phyloP scores from a whole-genome alignment of 169 alveolate genomes.

The Eimeria tenella region DNA sequence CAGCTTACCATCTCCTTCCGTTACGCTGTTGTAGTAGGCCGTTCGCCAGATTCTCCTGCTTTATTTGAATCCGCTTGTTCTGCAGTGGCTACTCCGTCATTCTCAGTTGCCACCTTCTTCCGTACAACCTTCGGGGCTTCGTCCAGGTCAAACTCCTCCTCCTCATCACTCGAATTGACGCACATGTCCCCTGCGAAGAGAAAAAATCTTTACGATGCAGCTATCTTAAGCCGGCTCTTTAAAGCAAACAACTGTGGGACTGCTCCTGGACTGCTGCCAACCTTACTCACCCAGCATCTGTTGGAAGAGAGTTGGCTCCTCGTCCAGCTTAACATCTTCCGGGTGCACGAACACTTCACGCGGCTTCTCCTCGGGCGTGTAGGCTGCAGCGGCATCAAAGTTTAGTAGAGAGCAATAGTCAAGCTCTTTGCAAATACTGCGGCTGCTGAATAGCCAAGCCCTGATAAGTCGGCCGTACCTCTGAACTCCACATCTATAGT shows the following conservation, averaged over 20 bases:
- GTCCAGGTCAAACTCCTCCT: constrained; percentile 71
- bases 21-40: constrained; percentile 1
- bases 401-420: neutral
- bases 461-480: constrained; percentile 24
- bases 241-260: neutral
- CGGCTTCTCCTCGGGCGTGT: constrained; percentile 75
- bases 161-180: constrained; percentile 76
- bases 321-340: constrained; percentile 78
- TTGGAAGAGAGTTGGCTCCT: constrained; percentile 80
- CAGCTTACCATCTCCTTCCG: neutral
- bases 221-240: neutral
- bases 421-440: neutral
- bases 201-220: neutral
- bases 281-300: constrained; percentile 79
- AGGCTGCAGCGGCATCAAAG: constrained; percentile 45
- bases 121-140: constrained; percentile 63
- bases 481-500: constrained; percentile 68
- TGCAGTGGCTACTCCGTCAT: constrained; percentile 47
- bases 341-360: constrained; percentile 79
- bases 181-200: constrained; percentile 61
- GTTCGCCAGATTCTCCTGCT: neutral
- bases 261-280: neutral
- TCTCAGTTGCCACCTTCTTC: constrained; percentile 54
- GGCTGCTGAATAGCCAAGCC: neutral
- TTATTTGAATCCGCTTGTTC: constrained; percentile 14